Percentiles rank a stretch among this genome's conserved stretches.
These are phyloP conservation scores for Pneumocystis jirovecii DNA, from an alignment of 1,139 yeast species.

Conservation along the genomic window DNA sequence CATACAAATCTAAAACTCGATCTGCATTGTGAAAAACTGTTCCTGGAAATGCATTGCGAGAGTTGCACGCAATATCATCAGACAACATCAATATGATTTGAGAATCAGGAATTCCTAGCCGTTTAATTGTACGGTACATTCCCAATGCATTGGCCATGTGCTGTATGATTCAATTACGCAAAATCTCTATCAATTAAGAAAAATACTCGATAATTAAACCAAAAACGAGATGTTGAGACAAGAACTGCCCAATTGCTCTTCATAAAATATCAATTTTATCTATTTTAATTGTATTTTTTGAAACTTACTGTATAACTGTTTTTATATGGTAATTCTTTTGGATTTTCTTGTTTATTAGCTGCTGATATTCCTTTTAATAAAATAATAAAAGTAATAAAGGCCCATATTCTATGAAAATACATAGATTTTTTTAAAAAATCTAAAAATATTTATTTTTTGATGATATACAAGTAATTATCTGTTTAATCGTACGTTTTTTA, in stretches of 20 bases:
- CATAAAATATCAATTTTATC: neutral
- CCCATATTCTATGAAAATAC: neutral
- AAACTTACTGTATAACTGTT: neutral
- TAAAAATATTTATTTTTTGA: too few relatives aligned
- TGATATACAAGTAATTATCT: neutral
- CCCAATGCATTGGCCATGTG: slow-evolving; percentile 95
- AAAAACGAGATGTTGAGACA: slow-evolving; percentile 87
- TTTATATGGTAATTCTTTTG: neutral
- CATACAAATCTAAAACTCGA: slow-evolving; percentile 85
- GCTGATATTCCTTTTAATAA: neutral
- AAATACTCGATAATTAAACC: slow-evolving; percentile 73
- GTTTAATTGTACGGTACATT: slow-evolving; percentile 85
- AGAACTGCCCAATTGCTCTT: slow-evolving; percentile 81
- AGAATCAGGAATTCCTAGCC: slow-evolving; percentile 93
- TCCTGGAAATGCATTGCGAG: slow-evolving; percentile 91
- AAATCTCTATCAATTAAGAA: neutral
- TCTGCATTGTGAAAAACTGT: slow-evolving; percentile 89
- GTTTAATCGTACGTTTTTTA: too few relatives aligned
- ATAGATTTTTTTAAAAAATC: neutral
- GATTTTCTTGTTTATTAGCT: neutral
- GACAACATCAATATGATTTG: slow-evolving; percentile 91
- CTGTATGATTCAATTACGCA: slow-evolving; percentile 3
- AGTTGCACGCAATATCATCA: slow-evolving; percentile 94
- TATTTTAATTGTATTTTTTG: neutral
- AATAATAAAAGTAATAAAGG: neutral